Evolutionary conservation across 2,329 filamentous ascomycete species (phyloP).

Genomic region (Aspergillus pseudoviridinutans): DNA sequence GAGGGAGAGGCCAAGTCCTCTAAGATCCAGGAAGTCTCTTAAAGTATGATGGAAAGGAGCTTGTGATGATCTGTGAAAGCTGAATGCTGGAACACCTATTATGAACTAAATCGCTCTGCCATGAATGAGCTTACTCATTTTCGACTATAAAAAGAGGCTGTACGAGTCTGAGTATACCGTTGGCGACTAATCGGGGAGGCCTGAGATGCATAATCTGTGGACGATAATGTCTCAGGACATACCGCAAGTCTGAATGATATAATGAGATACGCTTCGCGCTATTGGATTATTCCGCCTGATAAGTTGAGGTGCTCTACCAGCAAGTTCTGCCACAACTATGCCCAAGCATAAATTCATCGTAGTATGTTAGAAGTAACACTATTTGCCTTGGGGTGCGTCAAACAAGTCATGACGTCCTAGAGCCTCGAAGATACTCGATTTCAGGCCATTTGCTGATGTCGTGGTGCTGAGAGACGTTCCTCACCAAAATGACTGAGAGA

Average conservation of each 20-base stretch:
- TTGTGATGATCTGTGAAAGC: constrained; percentile 23
- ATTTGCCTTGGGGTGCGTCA: neutral
- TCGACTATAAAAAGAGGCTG: neutral
- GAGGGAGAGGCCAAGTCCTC: constrained; percentile 33
- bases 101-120: neutral
- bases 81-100: constrained; percentile 15
- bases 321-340: neutral
- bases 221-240: constrained; percentile 5
- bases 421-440: neutral
- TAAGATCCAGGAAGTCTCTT: constrained; percentile 37
- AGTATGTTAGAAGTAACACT: neutral
- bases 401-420: neutral
- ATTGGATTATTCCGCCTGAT: neutral
- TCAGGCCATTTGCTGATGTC: neutral
- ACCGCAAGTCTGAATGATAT: constrained; percentile 7
- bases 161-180: neutral
- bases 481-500: no score
- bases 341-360: neutral
- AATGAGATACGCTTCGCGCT: neutral
- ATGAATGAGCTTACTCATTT: neutral
- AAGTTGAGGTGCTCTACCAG: neutral
- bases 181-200: neutral
- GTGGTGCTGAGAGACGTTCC: neutral
- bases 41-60: constrained; percentile 16
- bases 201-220: neutral